These are phyloP conservation scores for Trifolium repens DNA, from an alignment of 306 rosid species.

Conservation along the genomic window DNA sequence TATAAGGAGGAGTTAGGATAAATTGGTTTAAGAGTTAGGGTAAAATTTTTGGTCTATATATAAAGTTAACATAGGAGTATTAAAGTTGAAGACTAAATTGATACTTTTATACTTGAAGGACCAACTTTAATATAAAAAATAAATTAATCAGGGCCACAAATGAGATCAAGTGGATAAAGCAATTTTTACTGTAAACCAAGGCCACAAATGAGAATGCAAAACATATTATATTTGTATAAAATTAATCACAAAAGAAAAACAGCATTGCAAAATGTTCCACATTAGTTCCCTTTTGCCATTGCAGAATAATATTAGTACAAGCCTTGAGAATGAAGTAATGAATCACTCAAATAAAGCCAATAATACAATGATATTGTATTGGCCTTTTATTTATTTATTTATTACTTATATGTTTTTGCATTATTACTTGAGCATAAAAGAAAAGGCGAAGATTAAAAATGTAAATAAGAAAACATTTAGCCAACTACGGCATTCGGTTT, in stretches of 20 bases:
- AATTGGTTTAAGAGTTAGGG: too few species aligned
- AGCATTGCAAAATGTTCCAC: constrained; percentile 4
- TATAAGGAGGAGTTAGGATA: too few species aligned
- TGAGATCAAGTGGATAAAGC: background rate
- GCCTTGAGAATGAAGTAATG: constrained; percentile 10
- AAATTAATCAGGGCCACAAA: too few species aligned
- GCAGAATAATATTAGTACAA: background rate
- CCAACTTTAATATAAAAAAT: too few species aligned
- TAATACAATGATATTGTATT: constrained; percentile 2
- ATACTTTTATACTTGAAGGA: too few species aligned
- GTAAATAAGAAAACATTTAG: constrained; percentile 18
- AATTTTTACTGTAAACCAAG: background rate
- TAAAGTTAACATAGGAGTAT: too few species aligned
- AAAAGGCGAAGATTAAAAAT: background rate
- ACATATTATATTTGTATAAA: background rate
- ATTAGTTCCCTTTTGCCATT: background rate
- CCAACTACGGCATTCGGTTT: constrained; percentile 42
- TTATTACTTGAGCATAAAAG: background rate
- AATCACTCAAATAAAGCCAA: constrained; percentile 17
- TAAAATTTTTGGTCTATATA: too few species aligned
- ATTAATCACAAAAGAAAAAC: background rate
- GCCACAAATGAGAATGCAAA: background rate
- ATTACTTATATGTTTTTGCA: constrained; percentile 21
- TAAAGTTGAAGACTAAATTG: too few species aligned
- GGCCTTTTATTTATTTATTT: constrained; percentile 17